These are phyloP conservation scores for Fraxinus anomala DNA, from an alignment of 257 asterid genomes.

Conservation along the genomic window DNA sequence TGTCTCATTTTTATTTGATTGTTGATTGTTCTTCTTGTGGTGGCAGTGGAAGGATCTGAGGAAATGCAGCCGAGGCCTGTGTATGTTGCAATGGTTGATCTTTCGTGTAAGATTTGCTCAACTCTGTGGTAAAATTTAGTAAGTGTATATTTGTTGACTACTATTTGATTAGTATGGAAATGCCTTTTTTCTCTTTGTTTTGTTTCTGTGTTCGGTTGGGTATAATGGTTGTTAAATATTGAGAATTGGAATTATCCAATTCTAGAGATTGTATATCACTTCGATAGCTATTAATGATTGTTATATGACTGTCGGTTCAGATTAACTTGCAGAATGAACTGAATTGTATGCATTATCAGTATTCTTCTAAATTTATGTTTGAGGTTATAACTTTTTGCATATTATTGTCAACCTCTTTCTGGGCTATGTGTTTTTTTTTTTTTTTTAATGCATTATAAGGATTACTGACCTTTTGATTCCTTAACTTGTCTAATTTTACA, in stretches of 20 bases:
- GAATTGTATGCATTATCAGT: background rate
- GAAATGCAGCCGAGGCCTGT: slow-evolving; percentile 90
- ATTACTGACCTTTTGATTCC: slow-evolving; percentile 30
- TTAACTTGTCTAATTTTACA: slow-evolving; percentile 42
- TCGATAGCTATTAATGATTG: slow-evolving; percentile 4
- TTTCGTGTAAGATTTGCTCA: slow-evolving; percentile 67
- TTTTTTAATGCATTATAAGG: slow-evolving; percentile 8
- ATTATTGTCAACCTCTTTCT: background rate
- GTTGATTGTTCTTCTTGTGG: slow-evolving; percentile 29
- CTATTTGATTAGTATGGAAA: slow-evolving; percentile 12
- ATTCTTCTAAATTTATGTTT: slow-evolving; percentile 13
- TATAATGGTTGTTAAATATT: slow-evolving; percentile 12
- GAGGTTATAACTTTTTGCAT: slow-evolving; percentile 12
- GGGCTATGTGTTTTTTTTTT: background rate
- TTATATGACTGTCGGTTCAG: slow-evolving; percentile 13
- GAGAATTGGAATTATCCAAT: slow-evolving; percentile 19
- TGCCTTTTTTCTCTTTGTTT: background rate
- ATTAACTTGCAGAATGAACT: slow-evolving; percentile 3
- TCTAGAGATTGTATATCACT: slow-evolving; percentile 17
- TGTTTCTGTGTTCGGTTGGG: slow-evolving; percentile 11
- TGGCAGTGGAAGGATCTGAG: slow-evolving; percentile 79
- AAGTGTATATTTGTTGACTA: slow-evolving; percentile 12
- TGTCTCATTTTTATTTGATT: background rate
- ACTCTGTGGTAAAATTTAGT: slow-evolving; percentile 24
- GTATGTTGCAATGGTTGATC: slow-evolving; percentile 94